Evolutionary conservation across 305 asterid species (phyloP).

Genomic region (Fraxinus paxiana): DNA sequence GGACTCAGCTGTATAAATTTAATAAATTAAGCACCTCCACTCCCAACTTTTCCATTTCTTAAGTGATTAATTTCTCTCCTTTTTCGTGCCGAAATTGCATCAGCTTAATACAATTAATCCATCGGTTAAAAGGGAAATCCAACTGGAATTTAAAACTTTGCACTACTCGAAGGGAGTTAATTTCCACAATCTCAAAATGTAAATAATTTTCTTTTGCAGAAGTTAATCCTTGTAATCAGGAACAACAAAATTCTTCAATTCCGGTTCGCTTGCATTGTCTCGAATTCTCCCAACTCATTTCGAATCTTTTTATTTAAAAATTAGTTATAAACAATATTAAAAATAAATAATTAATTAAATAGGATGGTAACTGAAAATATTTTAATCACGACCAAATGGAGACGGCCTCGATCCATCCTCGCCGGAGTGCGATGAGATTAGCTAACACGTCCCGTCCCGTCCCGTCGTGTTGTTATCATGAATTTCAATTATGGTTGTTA

Average conservation of each 20-base stretch:
- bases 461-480: background rate
- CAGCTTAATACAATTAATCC: background rate
- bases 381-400: background rate
- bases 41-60: too few relatives aligned
- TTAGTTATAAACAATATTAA: background rate
- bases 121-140: background rate
- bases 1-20: background rate
- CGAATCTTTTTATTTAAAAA: background rate
- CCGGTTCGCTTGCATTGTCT: background rate
- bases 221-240: background rate
- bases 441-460: background rate
- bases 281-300: background rate
- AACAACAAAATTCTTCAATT: background rate
- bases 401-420: background rate
- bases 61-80: background rate
- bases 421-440: background rate
- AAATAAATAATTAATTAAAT: background rate
- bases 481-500: background rate
- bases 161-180: background rate
- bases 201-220: background rate
- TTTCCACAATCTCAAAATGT: background rate
- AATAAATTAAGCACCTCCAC: background rate
- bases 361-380: background rate
- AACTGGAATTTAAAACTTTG: background rate
- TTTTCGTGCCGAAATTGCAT: background rate